Base-by-base conservation (phyloP, 2,329 filamentous ascomycete genomes). In the Claviceps humidiphila region DNA sequence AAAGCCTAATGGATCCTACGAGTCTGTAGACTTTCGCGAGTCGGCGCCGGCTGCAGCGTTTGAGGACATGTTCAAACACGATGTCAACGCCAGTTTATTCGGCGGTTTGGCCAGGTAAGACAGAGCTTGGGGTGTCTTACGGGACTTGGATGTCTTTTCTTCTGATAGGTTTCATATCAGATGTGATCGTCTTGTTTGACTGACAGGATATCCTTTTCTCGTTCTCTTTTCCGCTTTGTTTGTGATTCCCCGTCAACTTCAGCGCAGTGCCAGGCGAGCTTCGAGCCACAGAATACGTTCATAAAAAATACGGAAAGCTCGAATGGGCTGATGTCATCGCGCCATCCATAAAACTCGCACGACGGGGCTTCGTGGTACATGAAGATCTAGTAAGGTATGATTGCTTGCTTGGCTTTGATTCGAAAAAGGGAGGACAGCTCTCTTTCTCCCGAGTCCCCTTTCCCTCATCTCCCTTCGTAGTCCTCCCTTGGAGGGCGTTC, bases 21-120 rank as follows among this genome's bases (percentile, higher is more conserved):
- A 94, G 59, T 85, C 81, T 57, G 81, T 95, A 57, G 89, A 95
- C 64, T 95, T 93, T 64, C 76, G 89, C 16, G 89, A 95, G 66
- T 87, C 80, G 0, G 89, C 89, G 0, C 89, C 89, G 1, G 86
- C 83, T 0, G 86, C 87, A 1, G 83, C 87, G 0, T 85, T 77
- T 56, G 73, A 90, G 64, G 78, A 89, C 58, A 95, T 95, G 89
- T 95, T 83, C 68, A 79, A 78, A 51, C 79, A 84, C 55, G 79
- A 89, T 58, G 76, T 74, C 0, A 68, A 75, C 4, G 76, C 75
- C 2, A 87, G 84, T 49, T 69, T 88, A 3, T 74, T 72, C 41
- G 84, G 86, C 1, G 88, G 88, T 5, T 69, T 91, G 26, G 86
- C 87, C 38, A 78, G 74, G 63, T 89, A 84, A 58, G 80, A 24